Evolutionary conservation across 2,329 filamentous ascomycete genomes (phyloP).

Genomic region (Pseudogymnoascus destructans): DNA sequence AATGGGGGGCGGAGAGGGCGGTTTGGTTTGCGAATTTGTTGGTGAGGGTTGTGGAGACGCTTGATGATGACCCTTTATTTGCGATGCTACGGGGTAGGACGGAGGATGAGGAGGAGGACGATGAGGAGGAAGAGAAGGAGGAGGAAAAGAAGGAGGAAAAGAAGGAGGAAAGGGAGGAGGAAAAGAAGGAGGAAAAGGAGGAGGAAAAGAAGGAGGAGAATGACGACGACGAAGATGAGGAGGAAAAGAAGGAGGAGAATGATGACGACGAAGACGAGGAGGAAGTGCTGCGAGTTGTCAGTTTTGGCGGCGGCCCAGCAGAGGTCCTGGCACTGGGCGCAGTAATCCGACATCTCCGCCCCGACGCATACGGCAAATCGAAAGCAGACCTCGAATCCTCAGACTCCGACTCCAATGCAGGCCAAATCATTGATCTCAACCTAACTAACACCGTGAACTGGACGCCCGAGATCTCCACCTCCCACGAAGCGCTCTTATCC

Average conservation of each 20-base stretch:
- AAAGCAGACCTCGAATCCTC: not conserved
- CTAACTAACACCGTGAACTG: slow-evolving; percentile 76
- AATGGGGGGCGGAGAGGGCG: slow-evolving; percentile 72
- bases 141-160: not conserved
- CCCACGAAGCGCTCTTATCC: slow-evolving; percentile 44
- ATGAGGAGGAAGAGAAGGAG: not conserved
- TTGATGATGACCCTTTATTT: not conserved
- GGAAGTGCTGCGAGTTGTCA: slow-evolving; percentile 13
- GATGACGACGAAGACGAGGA: slow-evolving; percentile 7
- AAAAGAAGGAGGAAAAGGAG: not conserved
- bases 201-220: not conserved
- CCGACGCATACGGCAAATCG: slow-evolving; percentile 4
- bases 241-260: slow-evolving; percentile 1
- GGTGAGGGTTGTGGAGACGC: slow-evolving; percentile 19
- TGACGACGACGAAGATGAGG: slow-evolving; percentile 3
- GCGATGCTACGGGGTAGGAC: not conserved
- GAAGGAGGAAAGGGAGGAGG: not conserved
- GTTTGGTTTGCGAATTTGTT: slow-evolving; percentile 58
- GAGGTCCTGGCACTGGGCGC: slow-evolving; percentile 51
- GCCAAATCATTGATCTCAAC: slow-evolving; percentile 34
- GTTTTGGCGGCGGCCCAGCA: slow-evolving; percentile 38
- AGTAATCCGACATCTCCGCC: slow-evolving; percentile 31
- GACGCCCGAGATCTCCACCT: slow-evolving; percentile 44
- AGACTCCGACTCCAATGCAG: not conserved
- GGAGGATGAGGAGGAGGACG: not conserved